These are phyloP conservation scores for Citrus reticulata DNA, from an alignment of 345 rosid genomes.

Conservation along the genomic window DNA sequence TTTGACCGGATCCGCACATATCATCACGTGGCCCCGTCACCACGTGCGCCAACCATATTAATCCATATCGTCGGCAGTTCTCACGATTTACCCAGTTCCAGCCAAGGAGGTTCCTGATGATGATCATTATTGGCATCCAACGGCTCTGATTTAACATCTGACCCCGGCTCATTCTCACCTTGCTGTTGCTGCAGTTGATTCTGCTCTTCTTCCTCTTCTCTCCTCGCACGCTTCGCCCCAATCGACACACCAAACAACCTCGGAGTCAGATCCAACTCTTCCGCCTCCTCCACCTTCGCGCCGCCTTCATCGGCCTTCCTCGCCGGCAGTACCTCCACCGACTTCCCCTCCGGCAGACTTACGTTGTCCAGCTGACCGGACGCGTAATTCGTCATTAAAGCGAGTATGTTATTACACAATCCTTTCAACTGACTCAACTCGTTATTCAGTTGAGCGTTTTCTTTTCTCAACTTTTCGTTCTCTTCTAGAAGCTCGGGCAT, in stretches of 20 bases:
- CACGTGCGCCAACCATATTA: too few relatives aligned
- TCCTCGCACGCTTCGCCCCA: constrained; percentile 66
- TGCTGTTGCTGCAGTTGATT: constrained; percentile 14
- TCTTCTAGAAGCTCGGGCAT: constrained; percentile 73
- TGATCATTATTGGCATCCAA: constrained; percentile 41
- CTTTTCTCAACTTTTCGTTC: constrained; percentile 74
- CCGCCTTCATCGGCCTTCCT: constrained; percentile 26
- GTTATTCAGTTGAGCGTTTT: constrained; percentile 58
- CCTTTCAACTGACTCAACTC: constrained; percentile 67
- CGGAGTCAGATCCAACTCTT: constrained; percentile 42
- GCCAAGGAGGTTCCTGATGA: constrained; percentile 46
- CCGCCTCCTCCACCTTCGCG: constrained; percentile 5
- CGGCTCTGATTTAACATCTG: constrained; percentile 61
- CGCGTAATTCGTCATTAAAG: constrained; percentile 59
- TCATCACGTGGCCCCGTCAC: background rate
- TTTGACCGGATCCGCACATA: background rate
- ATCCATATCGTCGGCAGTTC: background rate
- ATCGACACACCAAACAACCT: constrained; percentile 84
- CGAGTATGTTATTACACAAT: constrained; percentile 54
- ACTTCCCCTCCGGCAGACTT: constrained; percentile 35
- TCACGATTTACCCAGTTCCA: constrained; percentile 57
- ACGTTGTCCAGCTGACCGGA: constrained; percentile 39
- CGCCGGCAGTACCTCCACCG: constrained; percentile 41
- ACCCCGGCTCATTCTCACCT: constrained; percentile 17
- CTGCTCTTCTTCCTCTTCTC: constrained; percentile 39